A percentile compares a stretch with the other conserved stretches of the same genome.
Conservation (phyloP, 1,284 basidiomycete species). For the Violaceomyces palustris region DNA sequence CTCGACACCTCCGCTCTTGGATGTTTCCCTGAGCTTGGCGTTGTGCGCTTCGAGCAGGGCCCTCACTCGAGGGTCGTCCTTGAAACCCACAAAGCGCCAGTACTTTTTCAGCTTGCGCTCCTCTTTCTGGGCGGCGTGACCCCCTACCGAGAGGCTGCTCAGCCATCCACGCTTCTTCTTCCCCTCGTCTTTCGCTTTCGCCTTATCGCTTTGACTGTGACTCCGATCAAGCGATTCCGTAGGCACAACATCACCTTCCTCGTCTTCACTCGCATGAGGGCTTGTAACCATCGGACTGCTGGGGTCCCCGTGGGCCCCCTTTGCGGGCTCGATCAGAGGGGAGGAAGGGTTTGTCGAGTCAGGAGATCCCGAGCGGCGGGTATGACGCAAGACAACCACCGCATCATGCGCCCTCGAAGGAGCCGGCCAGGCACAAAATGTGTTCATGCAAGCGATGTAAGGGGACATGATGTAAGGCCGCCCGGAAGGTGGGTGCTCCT, state of each 20-base stretch:
- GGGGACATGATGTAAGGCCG: conserved; percentile 56
- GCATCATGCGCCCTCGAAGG: conserved; percentile 50
- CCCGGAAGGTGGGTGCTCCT: conserved; percentile 50
- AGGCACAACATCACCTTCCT: conserved; percentile 52
- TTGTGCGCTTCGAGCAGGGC: conserved; percentile 39
- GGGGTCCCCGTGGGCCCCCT: conserved; percentile 17
- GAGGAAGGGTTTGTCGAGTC: conserved; percentile 1
- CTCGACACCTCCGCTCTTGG: neutral
- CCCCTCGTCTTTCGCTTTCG: conserved; percentile 8
- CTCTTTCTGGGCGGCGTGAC: conserved; percentile 21
- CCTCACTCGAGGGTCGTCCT: conserved; percentile 38
- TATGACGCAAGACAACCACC: conserved; percentile 49
- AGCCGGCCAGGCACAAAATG: conserved; percentile 53
- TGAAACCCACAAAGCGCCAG: conserved; percentile 55
- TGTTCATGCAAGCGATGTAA: conserved; percentile 55
- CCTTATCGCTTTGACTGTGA: conserved; percentile 5
- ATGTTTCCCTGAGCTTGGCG: conserved; percentile 12
- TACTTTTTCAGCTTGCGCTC: conserved; percentile 47
- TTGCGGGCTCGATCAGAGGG: conserved; percentile 24
- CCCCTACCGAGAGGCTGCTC: conserved; percentile 18
- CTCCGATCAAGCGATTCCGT: conserved; percentile 40
- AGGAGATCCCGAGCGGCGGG: conserved; percentile 14
- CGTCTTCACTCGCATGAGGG: conserved; percentile 19
- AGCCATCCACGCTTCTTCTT: conserved; percentile 43
- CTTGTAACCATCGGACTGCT: conserved; percentile 15